A percentile compares a stretch with the other conserved stretches of the same genome.
Evolutionary conservation across 2,329 filamentous ascomycete genomes (phyloP).

Genomic region (Fusarium mundagurra): DNA sequence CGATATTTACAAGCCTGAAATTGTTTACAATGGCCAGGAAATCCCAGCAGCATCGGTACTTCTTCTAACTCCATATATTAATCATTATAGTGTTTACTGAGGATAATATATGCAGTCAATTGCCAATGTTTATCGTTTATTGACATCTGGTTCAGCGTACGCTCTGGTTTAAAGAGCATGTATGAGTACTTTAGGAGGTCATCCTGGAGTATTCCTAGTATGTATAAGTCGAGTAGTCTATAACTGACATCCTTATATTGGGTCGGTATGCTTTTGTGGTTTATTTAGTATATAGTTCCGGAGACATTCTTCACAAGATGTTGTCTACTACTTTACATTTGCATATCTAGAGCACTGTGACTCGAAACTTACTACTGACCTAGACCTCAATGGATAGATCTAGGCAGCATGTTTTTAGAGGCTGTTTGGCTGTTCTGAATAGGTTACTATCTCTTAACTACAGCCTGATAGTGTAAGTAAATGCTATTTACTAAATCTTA

Average conservation of each 20-base stretch:
- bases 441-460: not conserved
- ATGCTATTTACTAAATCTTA: not conserved
- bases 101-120: not conserved
- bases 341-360: not conserved
- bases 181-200: not conserved
- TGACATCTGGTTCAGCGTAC: not conserved
- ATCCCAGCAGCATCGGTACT: not conserved
- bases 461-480: not conserved
- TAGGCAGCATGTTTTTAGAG: not conserved
- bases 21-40: not conserved
- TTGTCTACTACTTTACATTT: not conserved
- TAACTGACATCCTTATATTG: not conserved
- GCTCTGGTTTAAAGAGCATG: not conserved
- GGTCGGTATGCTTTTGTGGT: not conserved
- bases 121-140: not conserved
- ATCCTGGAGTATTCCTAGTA: not conserved
- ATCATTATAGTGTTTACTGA: not conserved
- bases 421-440: not conserved
- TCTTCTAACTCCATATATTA: not conserved
- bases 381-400: not conserved
- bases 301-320: not conserved
- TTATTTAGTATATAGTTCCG: not conserved
- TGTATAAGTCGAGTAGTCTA: not conserved
- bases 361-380: not conserved
- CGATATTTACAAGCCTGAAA: not conserved